These are phyloP conservation scores for Cucumis variabilis DNA, from an alignment of 331 rosid genomes.

Conservation along the genomic window DNA sequence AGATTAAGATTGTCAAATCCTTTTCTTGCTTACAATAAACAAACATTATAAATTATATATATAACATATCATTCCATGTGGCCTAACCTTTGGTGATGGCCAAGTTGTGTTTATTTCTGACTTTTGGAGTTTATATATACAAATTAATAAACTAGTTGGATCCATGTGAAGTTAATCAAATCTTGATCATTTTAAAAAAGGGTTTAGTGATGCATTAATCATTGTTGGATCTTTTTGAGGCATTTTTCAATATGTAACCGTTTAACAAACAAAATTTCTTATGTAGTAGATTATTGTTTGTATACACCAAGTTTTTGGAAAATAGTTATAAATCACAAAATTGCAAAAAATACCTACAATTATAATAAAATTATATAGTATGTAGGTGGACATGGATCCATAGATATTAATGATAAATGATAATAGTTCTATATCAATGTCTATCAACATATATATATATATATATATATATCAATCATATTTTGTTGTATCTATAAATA, in stretches of 20 bases:
- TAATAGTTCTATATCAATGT: too few relatives aligned
- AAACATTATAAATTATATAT: background rate
- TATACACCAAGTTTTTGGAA: too few relatives aligned
- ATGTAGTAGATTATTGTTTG: background rate
- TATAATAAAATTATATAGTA: too few relatives aligned
- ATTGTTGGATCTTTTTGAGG: background rate
- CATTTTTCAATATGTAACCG: background rate
- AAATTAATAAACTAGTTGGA: background rate
- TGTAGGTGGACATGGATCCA: too few relatives aligned
- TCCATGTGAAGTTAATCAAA: background rate
- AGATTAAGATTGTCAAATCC: background rate
- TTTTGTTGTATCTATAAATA: too few relatives aligned
- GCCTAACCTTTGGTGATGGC: background rate
- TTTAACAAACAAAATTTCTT: background rate
- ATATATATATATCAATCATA: too few relatives aligned
- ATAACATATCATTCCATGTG: background rate
- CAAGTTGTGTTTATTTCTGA: background rate
- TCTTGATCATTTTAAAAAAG: background rate
- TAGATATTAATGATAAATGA: too few relatives aligned
- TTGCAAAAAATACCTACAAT: too few relatives aligned
- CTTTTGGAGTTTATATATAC: background rate
- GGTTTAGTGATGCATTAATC: background rate
- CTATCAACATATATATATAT: too few relatives aligned
- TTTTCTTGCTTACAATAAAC: background rate
- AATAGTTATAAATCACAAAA: too few relatives aligned